Evolutionary conservation across 148 eudicot species (phyloP).

Genomic region (Vaccinium darrowii): DNA sequence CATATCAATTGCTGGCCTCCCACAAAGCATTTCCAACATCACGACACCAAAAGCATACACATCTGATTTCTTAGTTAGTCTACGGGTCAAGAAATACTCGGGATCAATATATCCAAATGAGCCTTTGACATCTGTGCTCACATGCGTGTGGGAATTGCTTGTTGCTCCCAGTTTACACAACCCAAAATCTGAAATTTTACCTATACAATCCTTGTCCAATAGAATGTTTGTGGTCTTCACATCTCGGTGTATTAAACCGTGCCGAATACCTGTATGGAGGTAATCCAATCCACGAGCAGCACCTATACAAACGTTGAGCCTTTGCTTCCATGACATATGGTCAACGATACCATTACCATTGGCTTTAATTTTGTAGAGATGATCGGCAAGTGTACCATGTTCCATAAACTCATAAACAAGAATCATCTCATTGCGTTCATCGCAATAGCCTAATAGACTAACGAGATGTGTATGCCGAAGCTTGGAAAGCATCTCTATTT

Average conservation of each 20-base stretch:
- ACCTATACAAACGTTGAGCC: constrained; percentile 14
- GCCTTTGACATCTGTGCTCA: neutral
- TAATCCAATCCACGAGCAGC: constrained; percentile 37
- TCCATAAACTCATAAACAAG: too few relatives aligned
- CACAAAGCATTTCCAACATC: neutral
- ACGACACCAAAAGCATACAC: neutral
- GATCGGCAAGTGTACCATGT: too few relatives aligned
- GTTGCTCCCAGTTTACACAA: neutral
- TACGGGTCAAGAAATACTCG: neutral
- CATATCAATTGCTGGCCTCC: neutral
- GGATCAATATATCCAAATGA: neutral
- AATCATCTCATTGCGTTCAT: too few relatives aligned
- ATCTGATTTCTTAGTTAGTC: constrained; percentile 1
- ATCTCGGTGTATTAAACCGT: constrained; percentile 25
- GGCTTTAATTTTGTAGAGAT: too few relatives aligned
- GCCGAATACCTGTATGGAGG: constrained; percentile 33
- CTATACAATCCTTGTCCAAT: neutral
- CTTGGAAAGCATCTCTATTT: too few relatives aligned
- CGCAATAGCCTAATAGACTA: too few relatives aligned
- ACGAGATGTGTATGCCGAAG: too few relatives aligned
- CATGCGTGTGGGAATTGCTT: neutral
- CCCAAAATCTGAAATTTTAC: neutral
- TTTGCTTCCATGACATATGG: too few relatives aligned
- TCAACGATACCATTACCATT: too few relatives aligned
- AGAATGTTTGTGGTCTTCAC: neutral